Base-by-base conservation (phyloP, 108 stramenopile genomes). In the Cyclotella atomus region DNA sequence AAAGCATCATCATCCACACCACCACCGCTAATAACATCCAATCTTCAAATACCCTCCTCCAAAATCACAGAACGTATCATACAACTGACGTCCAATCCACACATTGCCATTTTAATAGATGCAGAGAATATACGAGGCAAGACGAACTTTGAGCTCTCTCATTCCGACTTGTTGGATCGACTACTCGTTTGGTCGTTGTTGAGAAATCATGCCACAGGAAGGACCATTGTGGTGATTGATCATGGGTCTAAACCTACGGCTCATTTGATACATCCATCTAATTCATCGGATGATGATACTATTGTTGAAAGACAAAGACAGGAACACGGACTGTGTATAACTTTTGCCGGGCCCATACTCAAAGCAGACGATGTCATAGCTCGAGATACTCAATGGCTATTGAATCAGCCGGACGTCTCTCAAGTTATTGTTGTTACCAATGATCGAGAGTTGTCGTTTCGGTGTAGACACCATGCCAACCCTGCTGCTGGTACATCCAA, bases 301-400 rank as follows among this genome's bases (percentile, higher is more conserved):
- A n/a, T n/a, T n/a, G n/a, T n/a, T n/a, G n/a, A n/a, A n/a, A 15
- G 59, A 3, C 0, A 64, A 10, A 43, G 24, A 20, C 36, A 33
- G 20, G 34, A 46, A 16, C 35, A 53, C 36, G 52, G 66, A 21
- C 23, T 78, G 32, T 78, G 77, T 34, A 54, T 78, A 20, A 56
- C 77, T 28, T 88, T 91, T 71, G 80, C 86, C 0, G 90, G 90
- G n/a, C 83, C 85, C 12, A 19, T 28, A 8, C 33, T 63, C 41
- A 91, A 88, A 44, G 90, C 90, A 5, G 88, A 91, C 66, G 90
- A 91, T 81, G 70, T 88, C 46, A 85, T 91, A 34, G 88, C 88
- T 12, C 50, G 77, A 50, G 79, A 77, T 65, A 70, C 85, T 15
- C 53, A 45, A 28, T 73, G 73, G 52, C 65, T 68, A 50, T 45